Conservation (phyloP, 129 eudicot genomes). For the Solidago caesia region DNA sequence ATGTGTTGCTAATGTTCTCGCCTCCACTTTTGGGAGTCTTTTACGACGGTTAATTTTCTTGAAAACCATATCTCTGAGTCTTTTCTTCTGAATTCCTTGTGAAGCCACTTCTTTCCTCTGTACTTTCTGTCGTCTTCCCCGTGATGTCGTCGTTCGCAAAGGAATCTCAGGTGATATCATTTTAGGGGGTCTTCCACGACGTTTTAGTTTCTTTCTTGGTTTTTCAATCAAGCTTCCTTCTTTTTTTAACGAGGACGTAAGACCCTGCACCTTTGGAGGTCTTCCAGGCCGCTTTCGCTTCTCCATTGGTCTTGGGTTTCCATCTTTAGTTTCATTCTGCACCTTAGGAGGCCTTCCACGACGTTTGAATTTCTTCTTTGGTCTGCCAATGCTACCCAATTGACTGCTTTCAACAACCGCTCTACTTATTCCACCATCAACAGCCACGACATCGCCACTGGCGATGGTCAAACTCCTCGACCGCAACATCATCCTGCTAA, state of each 20-base stretch:
- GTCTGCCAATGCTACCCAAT: slow-evolving; percentile 19
- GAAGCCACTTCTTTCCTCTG: slow-evolving; percentile 17
- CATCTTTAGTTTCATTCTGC: slow-evolving; percentile 11
- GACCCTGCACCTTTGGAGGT: not conserved
- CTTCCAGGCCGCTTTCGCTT: slow-evolving; percentile 25
- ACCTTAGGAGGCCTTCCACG: slow-evolving; percentile 30
- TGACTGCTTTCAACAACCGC: slow-evolving; percentile 8
- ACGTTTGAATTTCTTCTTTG: slow-evolving; percentile 17
- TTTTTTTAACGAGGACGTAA: not conserved
- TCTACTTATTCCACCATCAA: slow-evolving; percentile 17
- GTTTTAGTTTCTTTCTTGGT: slow-evolving; percentile 23
- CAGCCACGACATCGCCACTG: slow-evolving; percentile 33
- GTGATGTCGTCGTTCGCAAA: not conserved
- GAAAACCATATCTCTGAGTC: not conserved
- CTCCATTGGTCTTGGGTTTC: slow-evolving; percentile 23
- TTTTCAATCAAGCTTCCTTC: slow-evolving; percentile 18
- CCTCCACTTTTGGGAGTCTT: slow-evolving; percentile 35
- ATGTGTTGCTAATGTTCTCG: slow-evolving; percentile 13
- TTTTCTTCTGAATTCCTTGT: not conserved
- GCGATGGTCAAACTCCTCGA: slow-evolving; percentile 37
- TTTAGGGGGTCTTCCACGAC: slow-evolving; percentile 41
- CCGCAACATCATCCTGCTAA: slow-evolving; percentile 53
- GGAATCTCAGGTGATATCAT: slow-evolving; percentile 16
- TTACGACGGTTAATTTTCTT: slow-evolving; percentile 35
- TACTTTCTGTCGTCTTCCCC: slow-evolving; percentile 21